phyloP scores from a whole-genome alignment of 371 early-diverging fungal species.

The Coemansia sp. region DNA sequence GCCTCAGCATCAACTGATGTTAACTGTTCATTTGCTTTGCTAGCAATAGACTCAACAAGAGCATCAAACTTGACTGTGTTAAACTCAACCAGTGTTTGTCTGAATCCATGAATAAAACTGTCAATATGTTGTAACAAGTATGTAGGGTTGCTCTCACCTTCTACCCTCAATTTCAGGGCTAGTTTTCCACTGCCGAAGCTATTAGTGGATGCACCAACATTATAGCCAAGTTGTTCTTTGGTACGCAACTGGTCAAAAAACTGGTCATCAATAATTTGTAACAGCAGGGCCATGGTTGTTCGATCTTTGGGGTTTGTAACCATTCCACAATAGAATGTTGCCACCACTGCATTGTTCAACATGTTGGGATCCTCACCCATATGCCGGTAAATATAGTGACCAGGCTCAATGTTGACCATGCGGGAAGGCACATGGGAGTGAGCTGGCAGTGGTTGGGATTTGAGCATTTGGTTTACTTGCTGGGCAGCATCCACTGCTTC shows the following conservation, averaged over 20 bases:
- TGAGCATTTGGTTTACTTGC: neutral
- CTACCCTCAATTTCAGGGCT: conserved; percentile 51
- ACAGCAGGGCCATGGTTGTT: neutral
- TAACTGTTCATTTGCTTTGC: neutral
- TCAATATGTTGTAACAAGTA: conserved; percentile 65
- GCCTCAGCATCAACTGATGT: neutral
- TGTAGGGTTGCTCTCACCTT: conserved; percentile 80
- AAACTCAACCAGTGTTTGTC: conserved; percentile 59
- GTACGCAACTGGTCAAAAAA: conserved; percentile 92
- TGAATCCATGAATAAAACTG: conserved; percentile 64
- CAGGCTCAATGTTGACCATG: conserved; percentile 27
- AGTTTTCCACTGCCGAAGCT: neutral
- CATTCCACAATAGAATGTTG: conserved; percentile 12
- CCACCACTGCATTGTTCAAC: conserved; percentile 8
- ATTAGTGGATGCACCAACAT: neutral
- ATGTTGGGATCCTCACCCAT: conserved; percentile 56
- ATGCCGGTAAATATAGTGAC: conserved; percentile 59
- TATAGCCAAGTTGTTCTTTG: conserved; percentile 66
- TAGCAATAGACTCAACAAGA: conserved; percentile 40
- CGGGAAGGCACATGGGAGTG: neutral
- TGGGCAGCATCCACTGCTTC: neutral
- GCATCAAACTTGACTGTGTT: conserved; percentile 68
- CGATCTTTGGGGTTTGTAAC: neutral
- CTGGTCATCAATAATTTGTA: conserved; percentile 58
- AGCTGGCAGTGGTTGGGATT: neutral